Percentiles rank a stretch among this genome's conserved stretches.
Conservation (phyloP, 371 early-diverging fungal genomes). For the Encephalitozoon cuniculi region DNA sequence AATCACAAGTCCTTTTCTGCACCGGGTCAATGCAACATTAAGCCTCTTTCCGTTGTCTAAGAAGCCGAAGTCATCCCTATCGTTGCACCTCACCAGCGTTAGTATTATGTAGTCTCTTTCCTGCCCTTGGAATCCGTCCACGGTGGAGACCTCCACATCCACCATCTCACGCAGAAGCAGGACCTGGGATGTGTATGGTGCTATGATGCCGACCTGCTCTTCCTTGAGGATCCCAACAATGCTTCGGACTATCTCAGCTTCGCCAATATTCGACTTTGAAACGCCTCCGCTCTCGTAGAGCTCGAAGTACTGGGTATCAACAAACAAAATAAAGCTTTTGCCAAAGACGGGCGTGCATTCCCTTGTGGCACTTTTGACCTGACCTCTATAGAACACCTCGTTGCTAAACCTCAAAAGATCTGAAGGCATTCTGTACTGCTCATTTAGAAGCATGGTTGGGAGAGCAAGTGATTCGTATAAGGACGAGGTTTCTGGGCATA, state of each 20-base stretch:
- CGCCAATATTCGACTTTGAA: conserved; percentile 15
- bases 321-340: conserved; percentile 30
- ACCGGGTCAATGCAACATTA: conserved; percentile 87
- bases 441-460: conserved; percentile 39
- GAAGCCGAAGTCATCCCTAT: conserved; percentile 73
- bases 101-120: conserved; percentile 75
- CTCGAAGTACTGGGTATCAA: conserved; percentile 41
- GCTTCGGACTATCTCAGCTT: conserved; percentile 5
- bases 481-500: conserved; percentile 71
- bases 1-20: conserved; percentile 74
- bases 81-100: conserved; percentile 75
- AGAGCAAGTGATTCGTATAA: conserved; percentile 29
- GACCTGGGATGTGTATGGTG: conserved; percentile 54
- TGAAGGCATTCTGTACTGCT: conserved; percentile 58
- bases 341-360: neutral
- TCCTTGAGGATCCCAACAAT: conserved; percentile 6
- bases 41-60: conserved; percentile 74
- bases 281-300: neutral
- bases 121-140: conserved; percentile 96
- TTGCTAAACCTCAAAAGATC: conserved; percentile 37
- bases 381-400: conserved; percentile 47
- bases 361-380: conserved; percentile 11
- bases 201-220: conserved; percentile 49
- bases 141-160: conserved; percentile 76
- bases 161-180: neutral